phyloP scores from a whole-genome alignment of 192 early-diverging fungal genomes.

The Umbelopsis sp. region DNA sequence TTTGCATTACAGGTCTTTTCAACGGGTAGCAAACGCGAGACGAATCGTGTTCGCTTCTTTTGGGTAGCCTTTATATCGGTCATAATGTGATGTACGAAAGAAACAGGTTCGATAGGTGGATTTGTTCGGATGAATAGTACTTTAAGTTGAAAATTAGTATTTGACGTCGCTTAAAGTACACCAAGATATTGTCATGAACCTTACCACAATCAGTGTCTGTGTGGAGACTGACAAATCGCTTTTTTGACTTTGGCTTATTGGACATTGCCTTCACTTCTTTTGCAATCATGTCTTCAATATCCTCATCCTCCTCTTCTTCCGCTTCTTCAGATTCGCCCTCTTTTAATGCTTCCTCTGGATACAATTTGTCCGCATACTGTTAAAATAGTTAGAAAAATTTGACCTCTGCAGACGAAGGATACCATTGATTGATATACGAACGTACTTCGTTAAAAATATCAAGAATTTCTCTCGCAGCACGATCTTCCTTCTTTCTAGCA shows the following conservation, averaged over 20 bases:
- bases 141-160: conserved; percentile 20
- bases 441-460: conserved; percentile 53
- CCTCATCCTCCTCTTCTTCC: conserved; percentile 44
- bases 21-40: conserved; percentile 55
- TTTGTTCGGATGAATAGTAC: conserved; percentile 52
- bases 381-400: not conserved
- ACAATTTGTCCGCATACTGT: conserved; percentile 28
- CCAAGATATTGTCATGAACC: not conserved
- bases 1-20: conserved; percentile 51
- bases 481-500: conserved; percentile 42
- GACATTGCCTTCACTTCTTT: conserved; percentile 50
- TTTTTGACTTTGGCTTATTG: conserved; percentile 45
- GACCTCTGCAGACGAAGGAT: not conserved
- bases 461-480: conserved; percentile 46
- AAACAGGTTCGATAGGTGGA: conserved; percentile 46
- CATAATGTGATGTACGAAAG: conserved; percentile 31
- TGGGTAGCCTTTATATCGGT: conserved; percentile 24
- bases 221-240: conserved; percentile 47
- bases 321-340: conserved; percentile 12
- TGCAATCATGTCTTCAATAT: conserved; percentile 53
- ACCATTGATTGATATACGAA: not conserved
- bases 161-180: not conserved
- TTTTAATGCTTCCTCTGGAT: conserved; percentile 1
- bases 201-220: conserved; percentile 57
- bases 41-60: conserved; percentile 38